phyloP scores from a whole-genome alignment of 2,329 filamentous ascomycete species.

The Fusarium dlaminii region DNA sequence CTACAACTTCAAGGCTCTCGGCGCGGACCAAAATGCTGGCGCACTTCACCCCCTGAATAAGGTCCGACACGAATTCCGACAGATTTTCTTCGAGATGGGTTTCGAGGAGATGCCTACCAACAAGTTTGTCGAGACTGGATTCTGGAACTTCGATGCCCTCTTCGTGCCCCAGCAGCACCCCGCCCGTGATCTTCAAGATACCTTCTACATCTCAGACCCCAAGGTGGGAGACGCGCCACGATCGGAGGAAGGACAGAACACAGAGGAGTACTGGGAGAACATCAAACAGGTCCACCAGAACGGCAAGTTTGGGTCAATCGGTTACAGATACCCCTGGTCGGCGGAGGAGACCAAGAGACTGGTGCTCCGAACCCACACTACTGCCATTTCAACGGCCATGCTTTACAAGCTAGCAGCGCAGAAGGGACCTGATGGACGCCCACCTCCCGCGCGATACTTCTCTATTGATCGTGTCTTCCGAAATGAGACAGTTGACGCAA shows the following conservation, averaged over 20 bases:
- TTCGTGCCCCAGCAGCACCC: slow-evolving; percentile 97
- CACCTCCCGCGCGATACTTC: slow-evolving; percentile 87
- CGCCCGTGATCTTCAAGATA: slow-evolving; percentile 95
- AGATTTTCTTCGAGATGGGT: slow-evolving; percentile 99
- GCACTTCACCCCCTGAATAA: slow-evolving; percentile 83
- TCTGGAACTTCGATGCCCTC: slow-evolving; percentile 99
- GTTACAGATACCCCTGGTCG: slow-evolving; percentile 95
- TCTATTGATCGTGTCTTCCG: slow-evolving; percentile 98
- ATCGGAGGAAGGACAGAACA: slow-evolving; percentile 69
- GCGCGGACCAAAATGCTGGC: slow-evolving; percentile 68
- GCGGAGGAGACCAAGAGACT: slow-evolving; percentile 86
- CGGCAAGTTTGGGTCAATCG: slow-evolving; percentile 93
- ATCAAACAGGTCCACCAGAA: slow-evolving; percentile 87
- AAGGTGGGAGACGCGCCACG: slow-evolving; percentile 75
- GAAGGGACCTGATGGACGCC: slow-evolving; percentile 75
- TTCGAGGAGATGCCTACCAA: slow-evolving; percentile 98
- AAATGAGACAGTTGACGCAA: slow-evolving; percentile 97
- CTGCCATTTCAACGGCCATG: slow-evolving; percentile 89
- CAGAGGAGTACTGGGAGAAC: slow-evolving; percentile 88
- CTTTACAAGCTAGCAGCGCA: slow-evolving; percentile 87
- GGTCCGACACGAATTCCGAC: slow-evolving; percentile 92
- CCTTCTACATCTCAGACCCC: slow-evolving; percentile 97
- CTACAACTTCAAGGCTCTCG: slow-evolving; percentile 78
- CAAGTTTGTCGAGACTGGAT: slow-evolving; percentile 93
- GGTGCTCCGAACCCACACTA: slow-evolving; percentile 96